Evolutionary conservation across 1,284 basidiomycete genomes (phyloP), one percentile per base, ranked within the genome.

Genomic region (Farysia itapuensis): DNA sequence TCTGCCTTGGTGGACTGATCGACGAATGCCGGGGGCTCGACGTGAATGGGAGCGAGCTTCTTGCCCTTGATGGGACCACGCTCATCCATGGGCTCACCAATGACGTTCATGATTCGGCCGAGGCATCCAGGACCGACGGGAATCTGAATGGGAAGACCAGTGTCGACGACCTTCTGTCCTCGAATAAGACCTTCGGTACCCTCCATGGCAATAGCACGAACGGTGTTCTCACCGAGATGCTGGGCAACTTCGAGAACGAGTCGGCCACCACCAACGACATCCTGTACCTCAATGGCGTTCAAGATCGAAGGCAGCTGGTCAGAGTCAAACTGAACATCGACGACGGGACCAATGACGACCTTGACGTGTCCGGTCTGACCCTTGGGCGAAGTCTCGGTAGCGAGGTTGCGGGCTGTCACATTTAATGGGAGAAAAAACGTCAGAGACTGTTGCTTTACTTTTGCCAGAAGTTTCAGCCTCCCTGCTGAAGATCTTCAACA

Each of bases 81-180:
- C 81, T 97, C 92, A 80, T 98, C 94, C 79, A 98, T 97, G 78
- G 94, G 90, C 80, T 97, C 93, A 77, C 94, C 94, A 81, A 97
- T 96, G 81, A 98, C 94, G 82, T 97, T 98, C 89, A 98, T 96
- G 85, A 98, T 98, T 79, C 94, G 91, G 56, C 93, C 94, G 56
- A 97, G 86, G 41, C 90, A 92, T 60, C 84, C 89, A 63, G 84
- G 85, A 64, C 94, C 94, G 77, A 98, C 94, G 73, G 93, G 94
- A 68, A 98, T 90, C 81, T 84, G 84, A 81, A 98, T 97, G 79
- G 94, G 94, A 49, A 87, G 82, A 79, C 94, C 94, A 35, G 93
- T 95, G 81, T 97, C 94, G 75, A 94, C 77, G 77, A 97, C 94
- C 82, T 87, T 92, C 80, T 94, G 89, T 43, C 94, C 94, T 82